Evolutionary conservation across 805 yeast genomes (phyloP).

Genomic region (Ogataea sp.): DNA sequence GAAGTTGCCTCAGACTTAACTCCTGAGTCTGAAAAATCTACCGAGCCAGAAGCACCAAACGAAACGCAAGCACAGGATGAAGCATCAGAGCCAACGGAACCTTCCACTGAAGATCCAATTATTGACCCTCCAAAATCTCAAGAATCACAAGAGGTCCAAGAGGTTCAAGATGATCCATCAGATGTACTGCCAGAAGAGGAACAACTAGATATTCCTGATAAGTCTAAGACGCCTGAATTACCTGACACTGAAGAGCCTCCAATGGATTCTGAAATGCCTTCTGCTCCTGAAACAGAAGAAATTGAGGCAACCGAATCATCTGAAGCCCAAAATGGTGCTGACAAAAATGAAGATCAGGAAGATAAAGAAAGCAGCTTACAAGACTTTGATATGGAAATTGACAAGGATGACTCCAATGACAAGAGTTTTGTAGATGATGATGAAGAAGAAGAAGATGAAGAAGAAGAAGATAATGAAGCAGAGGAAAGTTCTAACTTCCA

Average conservation of each 20-base stretch:
- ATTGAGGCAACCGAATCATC: conserved; percentile 23
- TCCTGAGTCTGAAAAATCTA: neutral
- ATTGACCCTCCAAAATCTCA: too few species aligned
- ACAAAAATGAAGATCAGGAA: conserved; percentile 4
- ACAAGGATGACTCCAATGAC: conserved; percentile 3
- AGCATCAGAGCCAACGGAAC: too few species aligned
- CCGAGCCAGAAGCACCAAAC: neutral
- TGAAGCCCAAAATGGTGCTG: conserved; percentile 21
- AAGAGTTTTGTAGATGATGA: conserved; percentile 1
- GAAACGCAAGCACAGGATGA: neutral
- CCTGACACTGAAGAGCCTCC: too few species aligned
- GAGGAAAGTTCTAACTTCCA: neutral
- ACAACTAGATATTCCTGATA: too few species aligned
- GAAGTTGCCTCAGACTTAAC: too few species aligned
- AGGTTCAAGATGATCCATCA: too few species aligned
- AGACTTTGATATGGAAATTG: conserved; percentile 1
- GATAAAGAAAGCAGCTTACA: neutral
- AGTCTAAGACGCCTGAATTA: too few species aligned
- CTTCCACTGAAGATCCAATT: too few species aligned
- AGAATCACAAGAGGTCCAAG: too few species aligned
- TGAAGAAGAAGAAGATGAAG: conserved; percentile 5
- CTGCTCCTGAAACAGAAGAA: too few species aligned
- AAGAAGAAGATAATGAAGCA: neutral
- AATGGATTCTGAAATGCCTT: too few species aligned
- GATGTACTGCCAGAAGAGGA: too few species aligned